Percentiles rank a stretch among this genome's conserved stretches.
phyloP scores from a whole-genome alignment of 2,329 filamentous ascomycete genomes.

The Emergomyces orientalis region DNA sequence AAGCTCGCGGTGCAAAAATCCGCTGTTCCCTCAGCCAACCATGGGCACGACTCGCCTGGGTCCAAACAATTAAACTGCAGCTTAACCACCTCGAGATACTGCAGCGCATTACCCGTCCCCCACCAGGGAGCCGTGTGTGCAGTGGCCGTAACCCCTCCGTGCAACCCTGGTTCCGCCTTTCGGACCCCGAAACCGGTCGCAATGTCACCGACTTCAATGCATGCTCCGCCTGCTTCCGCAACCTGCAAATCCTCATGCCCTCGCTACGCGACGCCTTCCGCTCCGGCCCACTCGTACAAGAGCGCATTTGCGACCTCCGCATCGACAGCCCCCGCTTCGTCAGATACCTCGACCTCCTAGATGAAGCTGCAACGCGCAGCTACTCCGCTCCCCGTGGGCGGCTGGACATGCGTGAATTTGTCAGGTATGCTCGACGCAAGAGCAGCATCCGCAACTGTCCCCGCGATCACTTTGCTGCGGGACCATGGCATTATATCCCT shows the following conservation, averaged over 20 bases:
- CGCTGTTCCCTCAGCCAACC: slow-evolving; percentile 71
- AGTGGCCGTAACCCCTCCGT: slow-evolving; percentile 46
- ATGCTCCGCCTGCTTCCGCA: slow-evolving; percentile 64
- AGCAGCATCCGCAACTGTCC: slow-evolving; percentile 54
- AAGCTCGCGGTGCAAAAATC: slow-evolving; percentile 49
- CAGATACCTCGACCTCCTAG: slow-evolving; percentile 48
- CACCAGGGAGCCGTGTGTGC: slow-evolving; percentile 49
- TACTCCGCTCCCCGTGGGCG: slow-evolving; percentile 24
- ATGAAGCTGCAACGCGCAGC: slow-evolving; percentile 41
- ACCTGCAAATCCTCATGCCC: slow-evolving; percentile 64
- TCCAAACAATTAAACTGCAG: slow-evolving; percentile 64
- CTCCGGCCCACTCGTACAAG: slow-evolving; percentile 37
- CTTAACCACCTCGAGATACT: slow-evolving; percentile 59
- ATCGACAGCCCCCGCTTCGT: slow-evolving; percentile 50
- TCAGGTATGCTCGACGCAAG: slow-evolving; percentile 54
- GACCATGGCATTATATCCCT: slow-evolving; percentile 70
- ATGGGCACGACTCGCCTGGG: slow-evolving; percentile 79
- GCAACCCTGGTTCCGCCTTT: slow-evolving; percentile 66
- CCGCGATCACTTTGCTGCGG: slow-evolving; percentile 52
- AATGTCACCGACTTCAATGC: slow-evolving; percentile 63
- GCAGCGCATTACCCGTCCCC: slow-evolving; percentile 56
- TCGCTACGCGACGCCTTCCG: slow-evolving; percentile 58
- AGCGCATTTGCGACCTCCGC: slow-evolving; percentile 60
- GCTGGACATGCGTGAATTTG: slow-evolving; percentile 52
- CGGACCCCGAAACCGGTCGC: slow-evolving; percentile 55